Conservation (phyloP, 371 early-diverging fungal species). For the Actinomortierella ambigua region DNA sequence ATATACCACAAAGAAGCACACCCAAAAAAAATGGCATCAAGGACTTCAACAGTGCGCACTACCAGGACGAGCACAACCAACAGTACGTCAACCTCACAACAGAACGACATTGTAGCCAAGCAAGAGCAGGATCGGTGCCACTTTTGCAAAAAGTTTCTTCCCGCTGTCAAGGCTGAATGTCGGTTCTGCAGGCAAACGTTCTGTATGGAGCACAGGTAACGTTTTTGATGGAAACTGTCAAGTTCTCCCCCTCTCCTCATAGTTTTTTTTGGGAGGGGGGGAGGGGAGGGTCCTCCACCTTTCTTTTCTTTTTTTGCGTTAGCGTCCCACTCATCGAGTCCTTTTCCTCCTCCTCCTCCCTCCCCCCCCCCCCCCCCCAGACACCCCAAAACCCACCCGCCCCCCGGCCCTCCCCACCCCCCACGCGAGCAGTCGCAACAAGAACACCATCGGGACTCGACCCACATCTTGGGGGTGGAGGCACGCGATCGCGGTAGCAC, state of each 20-base stretch:
- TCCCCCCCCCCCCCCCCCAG: too few relatives aligned
- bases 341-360: too few relatives aligned
- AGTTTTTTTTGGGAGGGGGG: background rate
- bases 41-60: conserved; percentile 29
- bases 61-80: conserved; percentile 23
- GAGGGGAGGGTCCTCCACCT: background rate
- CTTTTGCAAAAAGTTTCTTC: conserved; percentile 36
- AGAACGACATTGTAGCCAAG: conserved; percentile 10
- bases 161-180: conserved; percentile 41
- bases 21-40: conserved; percentile 27
- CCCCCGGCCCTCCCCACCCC: conserved; percentile 17
- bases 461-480: conserved; percentile 33
- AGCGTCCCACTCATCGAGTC: too few relatives aligned
- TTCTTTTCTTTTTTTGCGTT: background rate
- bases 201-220: conserved; percentile 43
- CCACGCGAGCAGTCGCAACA: conserved; percentile 28
- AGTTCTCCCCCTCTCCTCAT: background rate
- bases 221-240: background rate
- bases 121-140: conserved; percentile 31
- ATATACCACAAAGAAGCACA: too few relatives aligned
- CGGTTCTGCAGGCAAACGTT: conserved; percentile 20
- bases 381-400: conserved; percentile 40
- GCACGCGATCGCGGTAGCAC: conserved; percentile 26
- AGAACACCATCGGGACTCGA: conserved; percentile 35
- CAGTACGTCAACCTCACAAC: conserved; percentile 3